phyloP scores from a whole-genome alignment of 1,139 yeast genomes.

The Yamadazyma blattariae region DNA sequence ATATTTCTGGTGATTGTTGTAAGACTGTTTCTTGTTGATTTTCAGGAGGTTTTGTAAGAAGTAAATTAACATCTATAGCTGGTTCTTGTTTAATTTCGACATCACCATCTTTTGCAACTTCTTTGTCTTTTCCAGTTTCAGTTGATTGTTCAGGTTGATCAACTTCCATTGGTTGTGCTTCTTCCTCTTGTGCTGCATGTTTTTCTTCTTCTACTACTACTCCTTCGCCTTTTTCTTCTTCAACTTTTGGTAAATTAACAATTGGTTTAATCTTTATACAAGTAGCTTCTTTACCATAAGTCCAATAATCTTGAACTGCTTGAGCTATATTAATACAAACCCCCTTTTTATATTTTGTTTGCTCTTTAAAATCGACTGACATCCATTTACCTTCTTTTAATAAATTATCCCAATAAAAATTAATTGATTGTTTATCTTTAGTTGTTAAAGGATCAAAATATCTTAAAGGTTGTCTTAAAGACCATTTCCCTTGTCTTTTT shows the following conservation, averaged over 20 bases:
- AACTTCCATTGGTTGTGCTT: slow-evolving; percentile 10
- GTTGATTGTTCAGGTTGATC: slow-evolving; percentile 4
- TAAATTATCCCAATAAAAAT: slow-evolving; percentile 68
- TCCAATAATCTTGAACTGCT: slow-evolving; percentile 77
- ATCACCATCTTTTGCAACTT: slow-evolving; percentile 5
- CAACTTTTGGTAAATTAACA: slow-evolving; percentile 9
- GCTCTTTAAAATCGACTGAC: slow-evolving; percentile 76
- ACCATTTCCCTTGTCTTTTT: slow-evolving; percentile 86
- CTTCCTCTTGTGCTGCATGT: background rate
- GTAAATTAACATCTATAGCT: slow-evolving; percentile 11
- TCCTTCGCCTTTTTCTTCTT: slow-evolving; percentile 2
- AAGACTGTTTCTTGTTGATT: background rate
- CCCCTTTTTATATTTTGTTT: slow-evolving; percentile 63
- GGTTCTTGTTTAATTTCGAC: slow-evolving; percentile 6
- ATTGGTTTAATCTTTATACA: slow-evolving; percentile 47
- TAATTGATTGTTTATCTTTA: slow-evolving; percentile 28
- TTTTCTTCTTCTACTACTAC: slow-evolving; percentile 8
- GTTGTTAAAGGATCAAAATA: slow-evolving; percentile 63
- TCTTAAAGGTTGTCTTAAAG: slow-evolving; percentile 78
- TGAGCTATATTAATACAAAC: slow-evolving; percentile 69
- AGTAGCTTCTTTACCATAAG: slow-evolving; percentile 57
- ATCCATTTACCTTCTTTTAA: slow-evolving; percentile 86
- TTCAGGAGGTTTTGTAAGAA: slow-evolving; percentile 7
- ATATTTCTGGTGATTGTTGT: slow-evolving; percentile 2
- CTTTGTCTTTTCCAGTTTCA: slow-evolving; percentile 8